These are phyloP conservation scores for Pleurozium schreberi DNA, from an alignment of 225 moss, liverwort and hornwort species.

Conservation along the genomic window DNA sequence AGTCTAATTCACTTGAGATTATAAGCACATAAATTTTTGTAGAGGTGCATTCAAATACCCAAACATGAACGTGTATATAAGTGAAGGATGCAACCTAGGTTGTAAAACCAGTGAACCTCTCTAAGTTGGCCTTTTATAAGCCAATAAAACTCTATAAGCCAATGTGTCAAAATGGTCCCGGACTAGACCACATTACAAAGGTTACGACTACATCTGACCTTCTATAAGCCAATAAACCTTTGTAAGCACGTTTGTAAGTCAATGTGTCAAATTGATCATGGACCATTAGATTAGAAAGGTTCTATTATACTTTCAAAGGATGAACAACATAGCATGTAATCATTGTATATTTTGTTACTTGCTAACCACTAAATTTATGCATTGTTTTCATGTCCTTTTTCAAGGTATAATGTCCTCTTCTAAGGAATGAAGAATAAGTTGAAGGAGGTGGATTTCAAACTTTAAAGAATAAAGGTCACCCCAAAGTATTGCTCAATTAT, in stretches of 20 bases:
- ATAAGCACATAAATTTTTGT: rapidly evolving
- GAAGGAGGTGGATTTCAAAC: background rate
- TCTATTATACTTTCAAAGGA: too few species aligned
- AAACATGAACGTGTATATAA: rapidly evolving
- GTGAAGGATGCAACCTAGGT: rapidly evolving
- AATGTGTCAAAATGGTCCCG: too few species aligned
- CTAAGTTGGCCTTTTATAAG: too few species aligned
- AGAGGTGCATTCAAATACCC: background rate
- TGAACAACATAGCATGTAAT: rapidly evolving
- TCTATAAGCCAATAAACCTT: too few species aligned
- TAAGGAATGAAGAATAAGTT: background rate
- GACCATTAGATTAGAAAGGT: too few species aligned
- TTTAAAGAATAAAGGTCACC: rapidly evolving
- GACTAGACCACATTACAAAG: too few species aligned
- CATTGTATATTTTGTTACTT: background rate
- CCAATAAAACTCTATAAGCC: too few species aligned
- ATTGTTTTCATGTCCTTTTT: background rate
- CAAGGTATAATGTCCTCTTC: rapidly evolving
- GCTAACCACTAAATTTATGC: rapidly evolving
- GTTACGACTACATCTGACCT: too few species aligned
- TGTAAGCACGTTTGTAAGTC: too few species aligned
- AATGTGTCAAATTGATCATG: too few species aligned
- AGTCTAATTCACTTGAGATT: background rate
- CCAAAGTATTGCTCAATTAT: too few species aligned
- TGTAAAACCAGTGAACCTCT: too few species aligned